A percentile compares a stretch with the other conserved stretches of the same genome.
Conservation (phyloP, 2,329 filamentous ascomycete genomes). For the Colletotrichum simmondsii region DNA sequence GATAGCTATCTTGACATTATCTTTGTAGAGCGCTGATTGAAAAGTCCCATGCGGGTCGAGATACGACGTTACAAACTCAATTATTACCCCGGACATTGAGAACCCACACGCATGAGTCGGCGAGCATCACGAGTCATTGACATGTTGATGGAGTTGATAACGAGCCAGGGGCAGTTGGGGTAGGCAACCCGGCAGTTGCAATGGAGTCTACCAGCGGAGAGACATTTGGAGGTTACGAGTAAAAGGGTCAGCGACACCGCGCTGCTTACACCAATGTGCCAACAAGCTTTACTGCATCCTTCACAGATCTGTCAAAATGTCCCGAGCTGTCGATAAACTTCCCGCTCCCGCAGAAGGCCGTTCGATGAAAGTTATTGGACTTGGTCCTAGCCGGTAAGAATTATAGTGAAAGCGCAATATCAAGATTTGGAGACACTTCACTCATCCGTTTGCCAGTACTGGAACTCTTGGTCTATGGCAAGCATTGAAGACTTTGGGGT, state of each 20-base stretch:
- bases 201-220: not conserved
- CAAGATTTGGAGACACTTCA: not conserved
- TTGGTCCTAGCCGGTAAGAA: slow-evolving; percentile 28
- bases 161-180: not conserved
- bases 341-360: slow-evolving; percentile 9
- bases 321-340: slow-evolving; percentile 29
- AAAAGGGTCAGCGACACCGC: slow-evolving; percentile 14
- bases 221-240: not conserved
- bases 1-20: not conserved
- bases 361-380: slow-evolving; percentile 27
- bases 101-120: slow-evolving; percentile 27
- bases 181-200: not conserved
- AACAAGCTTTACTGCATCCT: not conserved
- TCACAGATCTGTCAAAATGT: not conserved
- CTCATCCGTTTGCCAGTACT: slow-evolving; percentile 39
- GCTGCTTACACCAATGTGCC: not conserved
- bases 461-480: slow-evolving; percentile 49
- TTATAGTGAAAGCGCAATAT: not conserved
- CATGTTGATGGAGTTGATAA: not conserved
- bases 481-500: slow-evolving; percentile 48
- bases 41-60: not conserved
- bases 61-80: not conserved
- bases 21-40: not conserved
- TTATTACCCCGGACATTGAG: slow-evolving; percentile 7
- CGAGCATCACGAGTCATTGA: slow-evolving; percentile 22